Evolutionary conservation across 768 basidiomycete species (phyloP).

Genomic region (Roridomyces roridus): DNA sequence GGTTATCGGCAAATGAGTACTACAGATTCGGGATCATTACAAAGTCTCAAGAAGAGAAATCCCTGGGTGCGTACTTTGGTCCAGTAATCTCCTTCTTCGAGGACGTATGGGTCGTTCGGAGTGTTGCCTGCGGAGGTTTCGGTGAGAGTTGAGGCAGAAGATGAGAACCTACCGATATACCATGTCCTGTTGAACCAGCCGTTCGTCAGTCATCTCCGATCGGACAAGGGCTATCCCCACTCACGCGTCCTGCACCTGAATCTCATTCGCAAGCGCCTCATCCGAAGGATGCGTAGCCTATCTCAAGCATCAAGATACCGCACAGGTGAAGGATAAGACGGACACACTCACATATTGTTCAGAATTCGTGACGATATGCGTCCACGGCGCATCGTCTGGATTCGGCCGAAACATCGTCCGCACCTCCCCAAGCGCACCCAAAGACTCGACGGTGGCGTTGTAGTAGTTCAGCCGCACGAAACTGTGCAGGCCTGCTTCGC

Average conservation of each 20-base stretch:
- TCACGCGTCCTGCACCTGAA: constrained; percentile 32
- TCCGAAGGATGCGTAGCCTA: constrained; percentile 30
- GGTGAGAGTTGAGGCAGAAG: constrained; percentile 13
- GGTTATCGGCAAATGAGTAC: constrained; percentile 36
- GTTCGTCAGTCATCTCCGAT: no score
- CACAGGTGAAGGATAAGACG: no score
- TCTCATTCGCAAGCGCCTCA: constrained; percentile 22
- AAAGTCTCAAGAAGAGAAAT: no score
- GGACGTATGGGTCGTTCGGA: constrained; percentile 1
- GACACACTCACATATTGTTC: constrained; percentile 29
- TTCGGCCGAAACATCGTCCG: constrained; percentile 39
- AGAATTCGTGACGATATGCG: constrained; percentile 30
- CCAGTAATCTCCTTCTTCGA: constrained; percentile 33
- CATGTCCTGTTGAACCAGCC: constrained; percentile 33
- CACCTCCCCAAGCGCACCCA: constrained; percentile 30
- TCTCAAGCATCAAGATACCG: not conserved
- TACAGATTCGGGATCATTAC: no score
- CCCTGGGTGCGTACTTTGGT: constrained; percentile 30
- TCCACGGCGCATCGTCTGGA: constrained; percentile 31
- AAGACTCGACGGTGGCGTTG: constrained; percentile 24
- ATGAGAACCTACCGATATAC: constrained; percentile 26
- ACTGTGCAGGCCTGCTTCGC: constrained; percentile 32
- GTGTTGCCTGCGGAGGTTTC: constrained; percentile 29
- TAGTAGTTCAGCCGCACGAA: constrained; percentile 31
- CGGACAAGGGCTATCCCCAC: not conserved